Base-by-base conservation (phyloP, 257 asterid genomes). In the Cinchona pubescens region DNA sequence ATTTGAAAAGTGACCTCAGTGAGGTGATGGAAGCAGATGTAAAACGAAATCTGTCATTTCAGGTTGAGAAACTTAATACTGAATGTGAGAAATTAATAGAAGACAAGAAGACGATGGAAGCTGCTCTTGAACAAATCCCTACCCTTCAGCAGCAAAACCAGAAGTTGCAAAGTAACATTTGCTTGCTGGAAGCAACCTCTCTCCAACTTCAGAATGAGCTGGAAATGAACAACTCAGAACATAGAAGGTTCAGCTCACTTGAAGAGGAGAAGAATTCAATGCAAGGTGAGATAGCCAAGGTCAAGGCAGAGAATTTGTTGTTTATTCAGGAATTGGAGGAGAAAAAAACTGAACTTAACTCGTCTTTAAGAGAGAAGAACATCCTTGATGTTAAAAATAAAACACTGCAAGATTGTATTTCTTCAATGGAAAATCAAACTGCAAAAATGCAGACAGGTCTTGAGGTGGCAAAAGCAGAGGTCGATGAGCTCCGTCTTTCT, bases 261-360 rank as follows among this genome's bases (percentile, higher is more conserved):
- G 93, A 86, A 89, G 83, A 67, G 78, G 92, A 84, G 77, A 89
- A 85, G 53, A 85, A 78, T 73, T 72, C 56, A 66, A 77, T 89
- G 84, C 84, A 76, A 73, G 76, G 38, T 79, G 84, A 79, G 76
- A 72, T 91, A 58, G 81, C 67, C 38, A 82, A 79, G 74, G 48
- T 81, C 63, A 84, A 88, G 80, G 87, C 69, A 69, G 90, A 83
- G 56, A 61, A 76, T 35, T 27, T 72, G 77, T 79, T 56, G 64
- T 81, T 90, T 70, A 72, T 85, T 65, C 90, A 82, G 81, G 88
- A 87, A 69, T 83, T 89, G 85, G 90, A 89, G 82, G 82, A 70
- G 27, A 85, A 76, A 70, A 85, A 80, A 72, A 73, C 66, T 67
- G 86, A 82, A 23, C 72, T 81, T 67, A 87, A 88, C 58, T 74